phyloP scores from a whole-genome alignment of 1,284 basidiomycete species.

The Boletellus sp. region DNA sequence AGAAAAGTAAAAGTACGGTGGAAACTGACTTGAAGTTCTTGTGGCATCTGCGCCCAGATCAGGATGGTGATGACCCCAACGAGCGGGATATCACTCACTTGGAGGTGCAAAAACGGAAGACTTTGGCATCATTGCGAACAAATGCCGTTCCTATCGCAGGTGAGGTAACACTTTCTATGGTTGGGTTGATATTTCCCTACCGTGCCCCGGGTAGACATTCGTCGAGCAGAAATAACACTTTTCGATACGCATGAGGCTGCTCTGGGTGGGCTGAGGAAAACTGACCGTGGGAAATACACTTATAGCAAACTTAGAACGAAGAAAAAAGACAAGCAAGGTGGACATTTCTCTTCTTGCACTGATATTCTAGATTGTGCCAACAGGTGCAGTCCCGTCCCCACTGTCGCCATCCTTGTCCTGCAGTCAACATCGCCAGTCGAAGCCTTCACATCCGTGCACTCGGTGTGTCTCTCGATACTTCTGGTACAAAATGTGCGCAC shows the following conservation, averaged over 20 bases:
- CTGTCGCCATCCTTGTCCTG: too few species aligned
- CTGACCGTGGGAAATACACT: constrained; percentile 22
- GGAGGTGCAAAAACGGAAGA: constrained; percentile 94
- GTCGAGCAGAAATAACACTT: constrained; percentile 93
- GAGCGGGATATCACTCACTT: constrained; percentile 57
- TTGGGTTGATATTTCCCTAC: constrained; percentile 36
- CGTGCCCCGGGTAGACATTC: constrained; percentile 93
- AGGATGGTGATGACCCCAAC: constrained; percentile 7
- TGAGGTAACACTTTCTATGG: not conserved
- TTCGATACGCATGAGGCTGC: constrained; percentile 69
- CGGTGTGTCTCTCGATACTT: not conserved
- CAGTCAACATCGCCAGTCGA: not conserved
- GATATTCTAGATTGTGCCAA: too few species aligned
- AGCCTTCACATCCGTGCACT: constrained; percentile 4
- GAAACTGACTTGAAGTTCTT: constrained; percentile 91
- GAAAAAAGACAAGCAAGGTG: too few species aligned
- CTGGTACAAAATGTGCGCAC: constrained; percentile 9
- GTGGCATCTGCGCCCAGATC: constrained; percentile 64
- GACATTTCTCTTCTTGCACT: too few species aligned
- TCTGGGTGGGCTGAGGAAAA: not conserved
- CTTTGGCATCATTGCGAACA: constrained; percentile 94
- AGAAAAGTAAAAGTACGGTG: not conserved
- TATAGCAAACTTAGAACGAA: too few species aligned
- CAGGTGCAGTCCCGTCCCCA: too few species aligned
- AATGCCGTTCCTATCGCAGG: constrained; percentile 73